Base-by-base conservation (phyloP, 768 basidiomycete species). In the Tylopilus felleus region DNA sequence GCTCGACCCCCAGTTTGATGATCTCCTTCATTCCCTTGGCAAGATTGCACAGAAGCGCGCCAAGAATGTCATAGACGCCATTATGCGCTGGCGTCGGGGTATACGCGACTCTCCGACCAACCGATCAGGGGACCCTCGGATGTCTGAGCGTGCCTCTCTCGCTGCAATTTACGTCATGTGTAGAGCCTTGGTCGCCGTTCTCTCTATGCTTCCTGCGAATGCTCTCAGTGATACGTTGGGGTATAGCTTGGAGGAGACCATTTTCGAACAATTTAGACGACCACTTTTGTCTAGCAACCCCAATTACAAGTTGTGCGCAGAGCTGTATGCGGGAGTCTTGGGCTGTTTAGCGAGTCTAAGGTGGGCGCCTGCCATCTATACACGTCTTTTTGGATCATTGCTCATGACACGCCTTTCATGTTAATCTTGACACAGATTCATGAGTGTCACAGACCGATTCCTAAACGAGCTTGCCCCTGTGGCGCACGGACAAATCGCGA, bases 361-460 rank as follows among this genome's bases (percentile, higher is more conserved):
- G 91, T 93, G 58, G 29, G 85, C 69, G 28, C 31, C 44, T 39
- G 13, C 8, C 8, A 1, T 36, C 1, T 19, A 4, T 21, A 2
- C 38, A 25, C 19, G 13, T 55, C 9, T 2, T 22, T 29, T 6
- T 16, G 1, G 10, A 13, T 44, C 8, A 19, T 52, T 38, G 7
- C 16, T 48, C 17, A 39, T 19, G 19, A 38, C 19, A 9, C 12
- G 9, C 9, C 13, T 49, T 43, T 48, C 23, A 45, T 31, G 43
- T 43, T 21, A 23, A 54, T 40, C 8, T 33, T 22, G 43, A 38
- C 17, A 8, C 52, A 92, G 93, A 49, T 98, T 98, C 61, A 77
- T 88, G 60, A 94, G 86, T 54, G 90, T 98, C n/a, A 93, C 91
- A 4, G 93, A 97, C 71, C 83, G 92, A 0, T 98, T 95, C 68